Evolutionary conservation across 2,329 filamentous ascomycete genomes (phyloP).

Genomic region (Talaromyces verruculosus): DNA sequence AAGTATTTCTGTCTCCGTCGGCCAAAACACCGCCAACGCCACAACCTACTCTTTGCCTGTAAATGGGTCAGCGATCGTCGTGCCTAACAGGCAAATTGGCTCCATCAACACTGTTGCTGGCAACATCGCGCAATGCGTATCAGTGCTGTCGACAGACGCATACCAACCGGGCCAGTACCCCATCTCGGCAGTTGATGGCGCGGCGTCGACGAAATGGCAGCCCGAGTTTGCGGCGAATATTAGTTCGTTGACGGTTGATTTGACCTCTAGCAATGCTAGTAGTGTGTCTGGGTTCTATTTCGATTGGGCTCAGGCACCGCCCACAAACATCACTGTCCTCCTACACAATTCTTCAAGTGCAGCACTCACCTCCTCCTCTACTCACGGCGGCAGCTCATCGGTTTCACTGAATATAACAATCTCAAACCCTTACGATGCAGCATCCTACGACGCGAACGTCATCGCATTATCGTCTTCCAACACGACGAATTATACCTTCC

Average conservation of each 20-base stretch:
- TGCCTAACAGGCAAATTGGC: conserved; percentile 61
- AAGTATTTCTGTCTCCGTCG: conserved; percentile 61
- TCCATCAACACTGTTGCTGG: conserved; percentile 54
- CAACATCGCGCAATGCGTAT: conserved; percentile 66
- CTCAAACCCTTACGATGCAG: conserved; percentile 37
- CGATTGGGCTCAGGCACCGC: conserved; percentile 61
- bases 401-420: conserved; percentile 23
- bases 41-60: conserved; percentile 49
- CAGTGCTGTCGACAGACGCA: conserved; percentile 49
- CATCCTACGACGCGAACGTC: conserved; percentile 32
- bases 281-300: conserved; percentile 52
- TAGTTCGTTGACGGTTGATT: conserved; percentile 58
- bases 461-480: conserved; percentile 44
- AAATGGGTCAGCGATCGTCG: conserved; percentile 50
- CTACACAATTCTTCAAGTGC: conserved; percentile 50
- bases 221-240: conserved; percentile 53
- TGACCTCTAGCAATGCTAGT: conserved; percentile 36
- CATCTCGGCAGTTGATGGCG: conserved; percentile 65
- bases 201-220: conserved; percentile 66
- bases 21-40: conserved; percentile 41
- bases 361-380: neutral
- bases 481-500: conserved; percentile 43
- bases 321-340: conserved; percentile 53
- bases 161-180: conserved; percentile 68
- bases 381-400: neutral